Conservation (phyloP, 306 rosid species). For the Corylus heterophylla region DNA sequence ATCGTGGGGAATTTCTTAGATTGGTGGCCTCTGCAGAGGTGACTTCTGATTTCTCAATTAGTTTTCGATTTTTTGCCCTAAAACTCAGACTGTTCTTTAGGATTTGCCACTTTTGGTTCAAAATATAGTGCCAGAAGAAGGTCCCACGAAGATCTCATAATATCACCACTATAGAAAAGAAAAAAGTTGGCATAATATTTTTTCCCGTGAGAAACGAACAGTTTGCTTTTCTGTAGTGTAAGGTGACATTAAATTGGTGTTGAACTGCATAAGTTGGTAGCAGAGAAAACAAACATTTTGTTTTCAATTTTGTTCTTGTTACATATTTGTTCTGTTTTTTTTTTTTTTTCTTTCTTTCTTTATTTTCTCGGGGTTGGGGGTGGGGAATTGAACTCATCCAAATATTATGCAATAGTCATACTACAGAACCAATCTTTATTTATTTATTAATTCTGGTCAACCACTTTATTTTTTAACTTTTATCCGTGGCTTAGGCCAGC, state of each 20-base stretch:
- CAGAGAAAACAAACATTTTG: slow-evolving; percentile 2
- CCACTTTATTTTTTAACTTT: slow-evolving; percentile 1
- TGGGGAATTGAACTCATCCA: not conserved
- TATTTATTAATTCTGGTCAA: not conserved
- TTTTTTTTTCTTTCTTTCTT: not conserved
- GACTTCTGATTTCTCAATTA: slow-evolving; percentile 28
- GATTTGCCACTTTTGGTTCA: slow-evolving; percentile 8
- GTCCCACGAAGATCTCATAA: not conserved
- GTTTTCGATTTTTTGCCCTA: slow-evolving; percentile 9
- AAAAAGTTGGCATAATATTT: not conserved
- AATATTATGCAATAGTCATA: not conserved
- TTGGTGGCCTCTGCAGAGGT: slow-evolving; percentile 99
- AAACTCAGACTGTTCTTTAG: slow-evolving; percentile 11
- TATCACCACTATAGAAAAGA: not conserved
- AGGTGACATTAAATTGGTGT: slow-evolving; percentile 5
- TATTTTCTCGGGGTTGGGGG: not conserved
- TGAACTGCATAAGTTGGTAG: not conserved
- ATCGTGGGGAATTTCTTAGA: slow-evolving; percentile 88
- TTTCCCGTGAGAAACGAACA: not conserved
- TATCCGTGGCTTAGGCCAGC: slow-evolving; percentile 65
- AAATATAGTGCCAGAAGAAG: slow-evolving; percentile 10
- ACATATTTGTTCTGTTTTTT: not conserved
- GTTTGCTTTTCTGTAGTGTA: slow-evolving; percentile 18
- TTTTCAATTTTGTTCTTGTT: slow-evolving; percentile 19
- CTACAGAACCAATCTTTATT: not conserved